Evolutionary conservation across 192 early-diverging fungal genomes (phyloP).

Genomic region (Diversispora eburnea): DNA sequence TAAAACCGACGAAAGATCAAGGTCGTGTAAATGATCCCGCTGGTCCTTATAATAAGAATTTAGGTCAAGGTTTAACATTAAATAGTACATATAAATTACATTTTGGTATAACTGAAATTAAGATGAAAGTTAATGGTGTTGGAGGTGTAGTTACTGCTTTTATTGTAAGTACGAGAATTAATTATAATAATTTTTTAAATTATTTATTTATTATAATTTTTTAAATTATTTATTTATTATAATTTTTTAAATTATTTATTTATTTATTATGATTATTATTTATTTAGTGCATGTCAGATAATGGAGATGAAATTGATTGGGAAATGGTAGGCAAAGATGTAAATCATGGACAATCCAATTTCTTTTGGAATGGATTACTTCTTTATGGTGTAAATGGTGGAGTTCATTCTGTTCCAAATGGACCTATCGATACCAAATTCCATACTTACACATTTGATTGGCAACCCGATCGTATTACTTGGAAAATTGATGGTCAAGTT

Average conservation of each 20-base stretch:
- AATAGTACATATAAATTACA: slow-evolving; percentile 33
- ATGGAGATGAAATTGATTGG: slow-evolving; percentile 55
- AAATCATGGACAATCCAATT: slow-evolving; percentile 42
- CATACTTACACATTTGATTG: slow-evolving; percentile 50
- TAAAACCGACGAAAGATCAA: slow-evolving; percentile 30
- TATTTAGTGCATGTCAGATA: slow-evolving; percentile 37
- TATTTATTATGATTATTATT: neutral
- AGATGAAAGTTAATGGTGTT: slow-evolving; percentile 33
- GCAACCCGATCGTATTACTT: slow-evolving; percentile 43
- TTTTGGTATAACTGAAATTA: slow-evolving; percentile 40
- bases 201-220: too few relatives aligned
- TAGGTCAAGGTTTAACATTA: slow-evolving; percentile 33
- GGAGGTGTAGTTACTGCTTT: slow-evolving; percentile 39
- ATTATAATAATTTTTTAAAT: neutral
- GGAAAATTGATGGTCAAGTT: slow-evolving; percentile 43
- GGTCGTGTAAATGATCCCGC: neutral
- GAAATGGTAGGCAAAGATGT: slow-evolving; percentile 48
- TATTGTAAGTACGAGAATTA: slow-evolving; percentile 17
- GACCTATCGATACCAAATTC: slow-evolving; percentile 27
- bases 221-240: neutral
- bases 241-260: slow-evolving; percentile 11
- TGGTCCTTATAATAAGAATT: slow-evolving; percentile 23
- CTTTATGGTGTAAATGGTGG: slow-evolving; percentile 34
- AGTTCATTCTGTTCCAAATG: slow-evolving; percentile 31
- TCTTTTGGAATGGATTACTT: slow-evolving; percentile 36